Evolutionary conservation across 1,284 basidiomycete genomes (phyloP).

Genomic region (Fomitopsis palustris): DNA sequence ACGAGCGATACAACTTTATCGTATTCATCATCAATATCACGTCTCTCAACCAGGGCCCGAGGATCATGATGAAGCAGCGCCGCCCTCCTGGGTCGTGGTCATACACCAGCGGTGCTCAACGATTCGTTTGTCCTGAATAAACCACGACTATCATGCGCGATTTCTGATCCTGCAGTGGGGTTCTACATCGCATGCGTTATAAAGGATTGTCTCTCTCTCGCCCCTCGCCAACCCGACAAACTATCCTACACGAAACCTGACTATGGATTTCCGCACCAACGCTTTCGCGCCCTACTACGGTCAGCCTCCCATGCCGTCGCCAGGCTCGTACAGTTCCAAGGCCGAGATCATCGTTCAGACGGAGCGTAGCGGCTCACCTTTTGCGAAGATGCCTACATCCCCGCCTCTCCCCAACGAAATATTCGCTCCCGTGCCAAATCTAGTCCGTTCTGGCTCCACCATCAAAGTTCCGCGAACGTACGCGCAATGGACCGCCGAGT

Average conservation of each 20-base stretch:
- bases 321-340: not conserved
- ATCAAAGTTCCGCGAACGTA: constrained; percentile 1
- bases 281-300: not conserved
- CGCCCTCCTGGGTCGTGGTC: not conserved
- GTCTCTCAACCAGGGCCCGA: not conserved
- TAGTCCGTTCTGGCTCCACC: not conserved
- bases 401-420: not conserved
- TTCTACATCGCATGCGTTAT: not conserved
- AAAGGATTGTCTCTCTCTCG: not conserved
- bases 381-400: not conserved
- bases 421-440: not conserved
- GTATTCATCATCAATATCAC: not conserved
- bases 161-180: no score
- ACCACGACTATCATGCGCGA: not conserved
- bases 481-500: not conserved
- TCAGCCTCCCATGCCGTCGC: not conserved
- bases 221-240: not conserved
- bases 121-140: not conserved
- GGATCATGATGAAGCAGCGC: not conserved
- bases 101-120: not conserved
- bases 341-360: not conserved
- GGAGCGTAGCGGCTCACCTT: not conserved
- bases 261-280: not conserved
- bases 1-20: not conserved
- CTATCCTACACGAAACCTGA: not conserved